phyloP scores from a whole-genome alignment of 1,284 basidiomycete species.

The Cutaneotrichosporon cyanovorans region DNA sequence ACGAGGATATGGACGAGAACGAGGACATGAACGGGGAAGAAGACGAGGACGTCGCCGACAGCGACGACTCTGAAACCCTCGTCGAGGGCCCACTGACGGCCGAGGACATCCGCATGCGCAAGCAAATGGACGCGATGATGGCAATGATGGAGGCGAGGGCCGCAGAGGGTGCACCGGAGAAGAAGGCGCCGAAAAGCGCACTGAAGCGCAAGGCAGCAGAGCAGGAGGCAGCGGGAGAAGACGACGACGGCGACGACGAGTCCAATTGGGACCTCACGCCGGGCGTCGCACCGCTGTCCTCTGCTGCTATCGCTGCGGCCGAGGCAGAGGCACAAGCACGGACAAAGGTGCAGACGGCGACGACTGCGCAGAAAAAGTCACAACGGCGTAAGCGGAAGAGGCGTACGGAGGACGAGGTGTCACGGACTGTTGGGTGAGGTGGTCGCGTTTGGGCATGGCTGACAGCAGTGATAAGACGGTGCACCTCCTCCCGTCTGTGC shows the following conservation, averaged over 20 bases:
- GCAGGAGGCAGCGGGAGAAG: background rate
- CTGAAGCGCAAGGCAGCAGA: conserved; percentile 5
- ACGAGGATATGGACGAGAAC: conserved; percentile 22
- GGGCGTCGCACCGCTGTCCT: conserved; percentile 13
- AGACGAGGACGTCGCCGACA: conserved; percentile 20
- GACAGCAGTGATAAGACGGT: conserved; percentile 13
- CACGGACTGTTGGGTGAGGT: conserved; percentile 6
- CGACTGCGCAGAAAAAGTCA: conserved; percentile 3
- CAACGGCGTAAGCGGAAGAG: background rate
- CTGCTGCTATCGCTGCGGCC: conserved; percentile 8
- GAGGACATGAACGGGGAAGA: conserved; percentile 20
- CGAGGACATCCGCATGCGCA: conserved; percentile 17
- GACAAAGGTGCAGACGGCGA: conserved; percentile 4
- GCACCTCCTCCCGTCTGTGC: conserved; percentile 20
- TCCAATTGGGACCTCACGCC: conserved; percentile 8
- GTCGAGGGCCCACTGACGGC: conserved; percentile 22
- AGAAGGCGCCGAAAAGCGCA: background rate
- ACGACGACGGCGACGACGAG: conserved; percentile 6
- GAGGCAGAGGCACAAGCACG: conserved; percentile 10
- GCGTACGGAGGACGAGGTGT: conserved; percentile 3
- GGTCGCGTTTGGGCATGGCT: background rate
- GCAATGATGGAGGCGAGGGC: conserved; percentile 35
- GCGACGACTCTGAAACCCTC: conserved; percentile 27
- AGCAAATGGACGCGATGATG: conserved; percentile 30
- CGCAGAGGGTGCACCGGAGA: conserved; percentile 7